A percentile compares a stretch with the other conserved stretches of the same genome.
phyloP scores from a whole-genome alignment of 495 filamentous ascomycete species.

The Penicillium canariense region DNA sequence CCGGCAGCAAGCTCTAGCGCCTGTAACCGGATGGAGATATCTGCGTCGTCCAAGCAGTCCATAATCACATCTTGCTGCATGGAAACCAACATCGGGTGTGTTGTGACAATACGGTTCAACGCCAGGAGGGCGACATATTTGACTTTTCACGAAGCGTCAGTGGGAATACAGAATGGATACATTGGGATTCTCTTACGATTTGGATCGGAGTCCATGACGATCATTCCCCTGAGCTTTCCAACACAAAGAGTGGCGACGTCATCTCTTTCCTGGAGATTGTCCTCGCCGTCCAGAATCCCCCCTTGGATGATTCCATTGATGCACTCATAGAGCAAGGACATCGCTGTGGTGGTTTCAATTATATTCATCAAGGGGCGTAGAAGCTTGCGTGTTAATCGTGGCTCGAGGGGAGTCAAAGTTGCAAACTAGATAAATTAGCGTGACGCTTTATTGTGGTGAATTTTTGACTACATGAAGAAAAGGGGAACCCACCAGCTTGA shows the following conservation, averaged over 20 bases:
- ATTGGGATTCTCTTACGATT: constrained; percentile 64
- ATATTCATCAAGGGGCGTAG: constrained; percentile 89
- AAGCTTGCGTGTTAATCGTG: constrained; percentile 86
- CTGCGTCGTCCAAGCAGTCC: constrained; percentile 89
- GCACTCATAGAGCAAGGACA: constrained; percentile 96
- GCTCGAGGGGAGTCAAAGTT: constrained; percentile 88
- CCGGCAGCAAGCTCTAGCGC: constrained; percentile 86
- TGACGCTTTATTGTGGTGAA: too few species aligned
- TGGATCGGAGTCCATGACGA: constrained; percentile 85
- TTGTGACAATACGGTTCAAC: constrained; percentile 87
- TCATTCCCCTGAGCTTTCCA: constrained; percentile 88
- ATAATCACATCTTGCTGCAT: constrained; percentile 94
- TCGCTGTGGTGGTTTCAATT: constrained; percentile 90
- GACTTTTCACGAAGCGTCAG: constrained; percentile 48
- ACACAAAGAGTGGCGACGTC: constrained; percentile 95
- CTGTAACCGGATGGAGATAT: constrained; percentile 93
- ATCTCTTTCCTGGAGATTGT: constrained; percentile 74
- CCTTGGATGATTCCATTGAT: constrained; percentile 98
- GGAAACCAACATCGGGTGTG: constrained; percentile 82
- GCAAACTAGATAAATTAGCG: constrained; percentile 65
- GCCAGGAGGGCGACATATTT: constrained; percentile 97
- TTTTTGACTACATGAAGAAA: neutral
- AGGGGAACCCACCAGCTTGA: constrained; percentile 72
- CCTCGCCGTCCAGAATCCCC: constrained; percentile 79
- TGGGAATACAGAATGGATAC: neutral